Conservation (phyloP, 495 filamentous ascomycete species). For the Xylaria venustula region DNA sequence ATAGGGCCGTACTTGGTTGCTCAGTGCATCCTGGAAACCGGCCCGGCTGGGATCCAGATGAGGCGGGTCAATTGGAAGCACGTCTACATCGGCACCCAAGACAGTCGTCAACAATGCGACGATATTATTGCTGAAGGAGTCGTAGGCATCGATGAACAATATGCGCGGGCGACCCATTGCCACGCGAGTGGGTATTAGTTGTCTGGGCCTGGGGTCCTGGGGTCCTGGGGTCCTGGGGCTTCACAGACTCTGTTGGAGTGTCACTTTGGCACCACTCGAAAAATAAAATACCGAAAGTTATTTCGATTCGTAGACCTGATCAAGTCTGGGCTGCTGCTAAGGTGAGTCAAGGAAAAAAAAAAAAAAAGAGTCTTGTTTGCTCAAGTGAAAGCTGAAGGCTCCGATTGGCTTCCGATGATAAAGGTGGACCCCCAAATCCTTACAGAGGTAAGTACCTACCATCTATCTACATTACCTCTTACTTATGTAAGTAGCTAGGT, state of each 20-base stretch:
- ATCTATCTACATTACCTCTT: no score
- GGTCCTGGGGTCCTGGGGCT: not conserved
- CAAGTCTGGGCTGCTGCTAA: not conserved
- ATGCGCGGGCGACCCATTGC: slow-evolving; percentile 48
- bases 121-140: slow-evolving; percentile 95
- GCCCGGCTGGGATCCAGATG: slow-evolving; percentile 23
- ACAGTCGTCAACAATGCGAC: slow-evolving; percentile 69
- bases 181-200: not conserved
- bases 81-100: slow-evolving; percentile 63
- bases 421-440: not conserved
- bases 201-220: not conserved
- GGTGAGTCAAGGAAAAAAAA: not conserved
- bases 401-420: slow-evolving; percentile 5
- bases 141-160: slow-evolving; percentile 89
- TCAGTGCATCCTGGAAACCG: slow-evolving; percentile 27
- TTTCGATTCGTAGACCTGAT: no score
- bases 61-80: slow-evolving; percentile 68
- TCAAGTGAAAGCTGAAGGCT: slow-evolving; percentile 4
- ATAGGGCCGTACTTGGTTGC: slow-evolving; percentile 55
- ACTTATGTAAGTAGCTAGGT: no score
- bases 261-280: not conserved
- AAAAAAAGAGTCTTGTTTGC: not conserved
- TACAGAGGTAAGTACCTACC: no score
- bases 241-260: not conserved
- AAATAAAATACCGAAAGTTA: not conserved